Conservation (phyloP, 1,139 yeast species). For the Saccharomyces hybrid region DNA sequence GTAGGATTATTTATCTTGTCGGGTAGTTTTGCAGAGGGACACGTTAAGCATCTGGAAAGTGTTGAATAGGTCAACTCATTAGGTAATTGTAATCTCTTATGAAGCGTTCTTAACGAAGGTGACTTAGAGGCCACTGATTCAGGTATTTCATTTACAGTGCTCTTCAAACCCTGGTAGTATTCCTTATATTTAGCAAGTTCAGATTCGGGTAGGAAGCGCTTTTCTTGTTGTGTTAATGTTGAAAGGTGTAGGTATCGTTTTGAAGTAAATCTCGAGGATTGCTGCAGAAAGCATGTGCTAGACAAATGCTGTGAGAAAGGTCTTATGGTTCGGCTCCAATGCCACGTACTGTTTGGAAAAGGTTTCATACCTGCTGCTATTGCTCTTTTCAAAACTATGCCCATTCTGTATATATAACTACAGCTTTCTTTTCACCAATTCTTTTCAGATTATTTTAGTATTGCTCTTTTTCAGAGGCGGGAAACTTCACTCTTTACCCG, state of each 20-base stretch:
- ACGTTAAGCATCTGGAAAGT: constrained; percentile 72
- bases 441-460: background rate
- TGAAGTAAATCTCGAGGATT: background rate
- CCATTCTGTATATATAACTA: background rate
- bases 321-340: background rate
- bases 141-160: constrained; percentile 27
- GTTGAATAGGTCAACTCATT: constrained; percentile 51
- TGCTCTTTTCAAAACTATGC: background rate
- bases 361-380: background rate
- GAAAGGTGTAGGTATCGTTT: background rate
- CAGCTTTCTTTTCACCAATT: background rate
- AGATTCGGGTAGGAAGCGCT: background rate
- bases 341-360: background rate
- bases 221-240: background rate
- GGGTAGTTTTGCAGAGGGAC: constrained; percentile 36
- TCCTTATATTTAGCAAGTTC: constrained; percentile 21
- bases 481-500: background rate
- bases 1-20: constrained; percentile 10
- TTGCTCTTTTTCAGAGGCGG: background rate
- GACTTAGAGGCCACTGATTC: constrained; percentile 48
- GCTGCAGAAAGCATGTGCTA: background rate
- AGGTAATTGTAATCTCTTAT: constrained; percentile 63
- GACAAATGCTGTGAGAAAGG: background rate
- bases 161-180: constrained; percentile 20
- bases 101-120: constrained; percentile 72